Conservation (phyloP, 2,329 filamentous ascomycete species). For the Trichoderma simmonsii region DNA sequence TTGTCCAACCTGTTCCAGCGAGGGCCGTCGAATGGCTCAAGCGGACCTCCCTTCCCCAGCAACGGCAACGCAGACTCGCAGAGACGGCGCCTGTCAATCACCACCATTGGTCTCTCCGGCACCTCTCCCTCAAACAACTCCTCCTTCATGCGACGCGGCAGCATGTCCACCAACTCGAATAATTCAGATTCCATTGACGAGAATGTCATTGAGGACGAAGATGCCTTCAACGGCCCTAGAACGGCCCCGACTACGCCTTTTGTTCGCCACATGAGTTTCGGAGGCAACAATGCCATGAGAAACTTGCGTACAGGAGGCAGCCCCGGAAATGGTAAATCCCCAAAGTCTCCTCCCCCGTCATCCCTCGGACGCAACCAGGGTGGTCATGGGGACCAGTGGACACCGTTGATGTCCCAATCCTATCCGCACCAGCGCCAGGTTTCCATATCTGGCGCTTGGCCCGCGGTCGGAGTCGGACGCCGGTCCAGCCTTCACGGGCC, state of each 20-base stretch:
- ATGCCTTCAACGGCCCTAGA: constrained; percentile 48
- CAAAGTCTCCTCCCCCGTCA: constrained; percentile 37
- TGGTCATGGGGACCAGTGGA: constrained; percentile 31
- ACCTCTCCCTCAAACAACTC: constrained; percentile 58
- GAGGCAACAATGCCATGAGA: constrained; percentile 73
- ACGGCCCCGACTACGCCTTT: constrained; percentile 70
- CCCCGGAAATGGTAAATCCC: constrained; percentile 62
- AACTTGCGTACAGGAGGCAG: constrained; percentile 52
- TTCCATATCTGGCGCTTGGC: constrained; percentile 34
- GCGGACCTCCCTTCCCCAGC: constrained; percentile 43
- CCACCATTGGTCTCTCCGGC: constrained; percentile 70
- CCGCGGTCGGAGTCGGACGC: constrained; percentile 34
- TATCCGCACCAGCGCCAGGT: constrained; percentile 26
- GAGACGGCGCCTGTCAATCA: constrained; percentile 70
- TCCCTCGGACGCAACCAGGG: constrained; percentile 33
- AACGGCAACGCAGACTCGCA: constrained; percentile 50
- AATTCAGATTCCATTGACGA: constrained; percentile 67
- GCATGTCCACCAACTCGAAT: constrained; percentile 64
- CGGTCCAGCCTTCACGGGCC: constrained; percentile 36
- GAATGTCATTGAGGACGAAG: constrained; percentile 68
- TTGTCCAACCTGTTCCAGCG: constrained; percentile 59
- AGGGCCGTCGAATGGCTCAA: constrained; percentile 49
- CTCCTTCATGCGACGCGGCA: constrained; percentile 59
- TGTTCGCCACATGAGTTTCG: constrained; percentile 83
- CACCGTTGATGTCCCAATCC: constrained; percentile 17